These are phyloP conservation scores for Periconia digitata DNA, from an alignment of 2,329 filamentous ascomycete genomes.

Conservation along the genomic window DNA sequence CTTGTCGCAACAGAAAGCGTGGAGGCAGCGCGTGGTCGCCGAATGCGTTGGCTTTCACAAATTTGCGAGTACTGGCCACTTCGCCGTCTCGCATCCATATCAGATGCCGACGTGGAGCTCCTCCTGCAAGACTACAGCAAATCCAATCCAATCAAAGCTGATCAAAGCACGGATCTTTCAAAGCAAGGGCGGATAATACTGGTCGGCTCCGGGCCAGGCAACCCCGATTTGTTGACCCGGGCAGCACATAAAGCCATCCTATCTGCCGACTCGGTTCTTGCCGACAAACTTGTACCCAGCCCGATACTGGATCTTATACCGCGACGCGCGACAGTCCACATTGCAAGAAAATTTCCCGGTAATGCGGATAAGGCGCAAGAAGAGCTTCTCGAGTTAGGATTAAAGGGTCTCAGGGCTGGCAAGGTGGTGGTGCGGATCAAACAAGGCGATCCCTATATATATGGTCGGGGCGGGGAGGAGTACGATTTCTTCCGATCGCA, in stretches of 20 bases:
- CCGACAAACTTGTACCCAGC: slow-evolving; percentile 82
- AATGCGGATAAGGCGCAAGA: slow-evolving; percentile 93
- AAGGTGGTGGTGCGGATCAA: slow-evolving; percentile 86
- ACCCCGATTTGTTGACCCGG: slow-evolving; percentile 86
- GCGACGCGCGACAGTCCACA: slow-evolving; percentile 83
- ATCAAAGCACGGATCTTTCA: slow-evolving; percentile 23
- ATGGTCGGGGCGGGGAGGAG: slow-evolving; percentile 92
- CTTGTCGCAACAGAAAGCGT: slow-evolving; percentile 74
- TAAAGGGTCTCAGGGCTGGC: slow-evolving; percentile 68
- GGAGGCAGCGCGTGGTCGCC: slow-evolving; percentile 72
- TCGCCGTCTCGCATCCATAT: slow-evolving; percentile 74
- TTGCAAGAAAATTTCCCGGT: slow-evolving; percentile 95
- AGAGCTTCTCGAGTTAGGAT: slow-evolving; percentile 78
- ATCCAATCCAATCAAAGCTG: slow-evolving; percentile 38
- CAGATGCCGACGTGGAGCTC: slow-evolving; percentile 73
- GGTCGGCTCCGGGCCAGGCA: slow-evolving; percentile 88
- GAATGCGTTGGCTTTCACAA: slow-evolving; percentile 91
- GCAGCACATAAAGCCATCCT: slow-evolving; percentile 77
- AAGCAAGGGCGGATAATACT: slow-evolving; percentile 74
- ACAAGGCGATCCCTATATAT: slow-evolving; percentile 95
- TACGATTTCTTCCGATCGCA: slow-evolving; percentile 76
- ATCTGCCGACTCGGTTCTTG: slow-evolving; percentile 75
- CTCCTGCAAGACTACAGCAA: slow-evolving; percentile 73
- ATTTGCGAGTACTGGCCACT: slow-evolving; percentile 99
- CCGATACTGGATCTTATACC: slow-evolving; percentile 88